Evolutionary conservation across 331 rosid genomes (phyloP), one percentile per base, ranked within the genome.

Genomic region (Ulmus americana): DNA sequence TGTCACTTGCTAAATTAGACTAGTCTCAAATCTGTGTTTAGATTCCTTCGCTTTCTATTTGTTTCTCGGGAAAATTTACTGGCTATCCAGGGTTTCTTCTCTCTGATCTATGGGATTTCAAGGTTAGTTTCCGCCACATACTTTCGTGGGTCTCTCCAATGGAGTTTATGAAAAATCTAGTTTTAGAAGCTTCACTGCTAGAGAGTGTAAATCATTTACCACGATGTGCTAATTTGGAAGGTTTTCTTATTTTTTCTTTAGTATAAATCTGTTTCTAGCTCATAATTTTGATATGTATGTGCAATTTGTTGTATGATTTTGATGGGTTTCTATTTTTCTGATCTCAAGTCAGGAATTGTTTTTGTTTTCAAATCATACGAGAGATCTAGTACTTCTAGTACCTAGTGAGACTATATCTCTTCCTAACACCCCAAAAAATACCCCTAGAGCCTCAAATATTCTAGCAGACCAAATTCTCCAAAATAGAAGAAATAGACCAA

Each of bases 21-120:
- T 53, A 6, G 22, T 48, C 53, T 64, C 11, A 41, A 55, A 16
- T 64, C 70, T 45, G 39, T 56, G 6, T 78, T 38, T 59, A 59
- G 18, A 47, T 42, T 53, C 35, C 74, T 6, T 47, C 38, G n/a
- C 48, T 20, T 64, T 60, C 59, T 63, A 59, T 61, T 71, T 42
- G 73, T 8, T 47, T 67, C 67, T 63, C 16, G n/a, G 44, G 67
- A 63, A 72, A 62, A 38, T 61, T 58, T 45, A 41, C 55, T 12
- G 73, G 64, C 47, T n/a, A 59, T 50, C 22, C 53, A 51, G 11
- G 47, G 74, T 18, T 60, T 45, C 44, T 11, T 16, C 47, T 63
- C 14, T 74, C 69, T 22, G 62, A 64, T 75, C 51, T 20, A 52
- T 44, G 18, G 14, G 50, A 45, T 9, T 44, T 39, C 40, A 20